Conservation (phyloP, 1,284 basidiomycete genomes). For the Heliocybe sulcata region DNA sequence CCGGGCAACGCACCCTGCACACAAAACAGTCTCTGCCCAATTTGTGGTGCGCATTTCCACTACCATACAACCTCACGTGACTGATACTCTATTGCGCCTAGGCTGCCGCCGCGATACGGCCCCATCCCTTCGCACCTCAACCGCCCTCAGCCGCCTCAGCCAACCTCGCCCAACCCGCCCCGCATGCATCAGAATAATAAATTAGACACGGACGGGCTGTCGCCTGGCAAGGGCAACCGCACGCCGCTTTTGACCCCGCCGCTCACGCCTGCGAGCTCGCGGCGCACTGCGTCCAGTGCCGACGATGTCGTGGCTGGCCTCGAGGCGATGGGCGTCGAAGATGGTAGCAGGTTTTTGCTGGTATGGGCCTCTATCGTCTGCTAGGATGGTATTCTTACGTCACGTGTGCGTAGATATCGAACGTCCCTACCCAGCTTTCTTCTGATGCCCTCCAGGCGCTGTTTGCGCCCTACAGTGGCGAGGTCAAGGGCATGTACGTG, state of each 20-base stretch:
- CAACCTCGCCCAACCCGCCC: not conserved
- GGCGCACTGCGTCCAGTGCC: not conserved
- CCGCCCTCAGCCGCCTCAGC: not conserved
- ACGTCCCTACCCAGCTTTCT: not conserved
- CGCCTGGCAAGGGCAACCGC: no score
- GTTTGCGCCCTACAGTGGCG: slow-evolving; percentile 4
- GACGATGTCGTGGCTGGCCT: not conserved
- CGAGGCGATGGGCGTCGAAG: not conserved
- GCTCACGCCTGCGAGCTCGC: not conserved
- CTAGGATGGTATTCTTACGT: no score
- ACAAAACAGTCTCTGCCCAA: slow-evolving; percentile 1
- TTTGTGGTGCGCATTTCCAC: not conserved
- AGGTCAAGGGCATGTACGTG: slow-evolving; percentile 43
- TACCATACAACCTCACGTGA: not conserved
- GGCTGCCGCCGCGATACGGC: not conserved
- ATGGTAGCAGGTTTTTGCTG: not conserved
- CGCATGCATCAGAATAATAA: not conserved
- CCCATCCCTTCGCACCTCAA: not conserved
- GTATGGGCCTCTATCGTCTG: not conserved
- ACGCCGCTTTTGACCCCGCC: not conserved
- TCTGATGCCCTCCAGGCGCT: not conserved
- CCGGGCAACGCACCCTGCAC: not conserved
- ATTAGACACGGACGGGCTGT: not conserved
- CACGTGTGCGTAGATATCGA: not conserved
- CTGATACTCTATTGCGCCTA: no score